A percentile compares a stretch with the other conserved stretches of the same genome.
Conservation (phyloP, 1,284 basidiomycete species). For the Ustilago vetiveriae region DNA sequence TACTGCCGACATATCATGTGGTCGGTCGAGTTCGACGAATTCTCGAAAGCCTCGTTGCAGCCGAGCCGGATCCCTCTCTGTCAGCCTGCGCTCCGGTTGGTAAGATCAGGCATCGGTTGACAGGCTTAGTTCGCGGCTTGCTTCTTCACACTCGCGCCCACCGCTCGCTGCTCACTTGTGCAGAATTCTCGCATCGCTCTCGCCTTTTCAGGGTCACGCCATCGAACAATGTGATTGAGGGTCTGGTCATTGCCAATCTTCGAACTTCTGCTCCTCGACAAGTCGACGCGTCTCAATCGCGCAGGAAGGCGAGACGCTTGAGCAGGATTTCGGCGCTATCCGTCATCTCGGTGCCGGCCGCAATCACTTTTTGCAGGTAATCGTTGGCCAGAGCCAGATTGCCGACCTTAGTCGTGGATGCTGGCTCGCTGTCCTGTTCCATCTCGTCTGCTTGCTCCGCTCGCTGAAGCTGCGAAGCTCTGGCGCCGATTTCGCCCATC, state of each 20-base stretch:
- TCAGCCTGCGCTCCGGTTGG: too few species aligned
- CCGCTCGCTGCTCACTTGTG: too few species aligned
- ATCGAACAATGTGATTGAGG: too few species aligned
- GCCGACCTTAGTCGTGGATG: slow-evolving; percentile 25
- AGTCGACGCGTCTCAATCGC: slow-evolving; percentile 17
- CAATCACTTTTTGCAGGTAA: slow-evolving; percentile 63
- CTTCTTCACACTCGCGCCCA: too few species aligned
- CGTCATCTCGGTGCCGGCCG: slow-evolving; percentile 59
- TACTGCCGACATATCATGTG: neutral
- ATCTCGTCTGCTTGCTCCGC: slow-evolving; percentile 17
- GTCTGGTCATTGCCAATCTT: too few species aligned
- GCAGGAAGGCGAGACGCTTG: slow-evolving; percentile 54
- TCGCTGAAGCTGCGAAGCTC: slow-evolving; percentile 11
- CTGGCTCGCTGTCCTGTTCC: slow-evolving; percentile 23
- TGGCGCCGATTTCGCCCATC: slow-evolving; percentile 62
- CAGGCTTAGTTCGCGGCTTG: too few species aligned
- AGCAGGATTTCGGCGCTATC: slow-evolving; percentile 62
- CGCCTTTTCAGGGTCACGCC: too few species aligned
- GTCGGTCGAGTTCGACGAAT: neutral
- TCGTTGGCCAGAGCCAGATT: slow-evolving; percentile 60
- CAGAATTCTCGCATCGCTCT: too few species aligned
- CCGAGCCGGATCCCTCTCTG: neutral
- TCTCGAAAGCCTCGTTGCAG: neutral
- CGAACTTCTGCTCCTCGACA: too few species aligned
- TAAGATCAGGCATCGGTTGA: too few species aligned